phyloP scores from a whole-genome alignment of 805 yeast genomes.

The Pichia thaimueangensis region DNA sequence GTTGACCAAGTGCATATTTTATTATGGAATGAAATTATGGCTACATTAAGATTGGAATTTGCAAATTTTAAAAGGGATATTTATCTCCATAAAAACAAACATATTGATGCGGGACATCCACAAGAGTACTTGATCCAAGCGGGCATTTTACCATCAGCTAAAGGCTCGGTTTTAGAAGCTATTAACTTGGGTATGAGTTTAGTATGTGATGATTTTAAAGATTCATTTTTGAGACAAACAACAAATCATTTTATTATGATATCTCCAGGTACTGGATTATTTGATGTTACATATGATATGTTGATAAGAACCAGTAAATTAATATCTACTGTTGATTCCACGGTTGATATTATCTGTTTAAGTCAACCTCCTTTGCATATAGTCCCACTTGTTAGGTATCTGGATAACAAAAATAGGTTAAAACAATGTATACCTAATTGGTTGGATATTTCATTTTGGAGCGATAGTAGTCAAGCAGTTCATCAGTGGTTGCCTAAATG shows the following conservation, averaged over 20 bases:
- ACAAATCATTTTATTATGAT: conserved; percentile 84
- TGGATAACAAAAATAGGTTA: conserved; percentile 43
- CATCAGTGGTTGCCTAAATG: conserved; percentile 89
- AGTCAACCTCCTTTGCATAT: conserved; percentile 89
- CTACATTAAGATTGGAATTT: conserved; percentile 76
- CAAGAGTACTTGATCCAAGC: conserved; percentile 45
- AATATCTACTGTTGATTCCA: conserved; percentile 71
- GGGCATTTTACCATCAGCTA: conserved; percentile 73
- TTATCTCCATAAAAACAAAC: conserved; percentile 37
- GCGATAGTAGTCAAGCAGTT: conserved; percentile 41
- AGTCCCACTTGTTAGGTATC: conserved; percentile 79
- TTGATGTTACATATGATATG: conserved; percentile 80
- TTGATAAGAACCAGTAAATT: conserved; percentile 69
- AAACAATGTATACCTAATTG: conserved; percentile 86
- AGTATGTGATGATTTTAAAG: conserved; percentile 69
- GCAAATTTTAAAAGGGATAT: conserved; percentile 74
- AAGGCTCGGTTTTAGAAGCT: conserved; percentile 85
- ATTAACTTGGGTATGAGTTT: conserved; percentile 76
- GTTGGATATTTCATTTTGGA: conserved; percentile 92
- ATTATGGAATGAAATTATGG: conserved; percentile 91
- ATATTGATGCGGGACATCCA: conserved; percentile 29
- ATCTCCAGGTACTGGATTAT: conserved; percentile 90
- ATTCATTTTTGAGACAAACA: conserved; percentile 82
- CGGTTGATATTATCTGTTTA: conserved; percentile 82
- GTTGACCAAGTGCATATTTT: conserved; percentile 89